Base-by-base conservation (phyloP, 306 rosid genomes). In the Heteromeles arbutifolia region DNA sequence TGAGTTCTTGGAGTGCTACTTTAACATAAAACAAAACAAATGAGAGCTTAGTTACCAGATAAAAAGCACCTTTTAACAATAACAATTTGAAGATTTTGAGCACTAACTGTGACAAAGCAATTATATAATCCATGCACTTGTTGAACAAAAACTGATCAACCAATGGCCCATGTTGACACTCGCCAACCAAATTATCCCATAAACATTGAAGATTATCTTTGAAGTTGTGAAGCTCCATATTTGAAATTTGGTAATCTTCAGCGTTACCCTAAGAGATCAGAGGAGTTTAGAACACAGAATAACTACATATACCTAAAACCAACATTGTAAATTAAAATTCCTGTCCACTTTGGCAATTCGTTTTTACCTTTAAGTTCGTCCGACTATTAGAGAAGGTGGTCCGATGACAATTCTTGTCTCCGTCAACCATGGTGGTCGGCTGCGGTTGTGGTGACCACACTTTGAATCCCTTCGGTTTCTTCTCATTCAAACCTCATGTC, bases 41-140 rank as follows among this genome's bases (percentile, higher is more conserved):
- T 26, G 22, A 74, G 17, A 57, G 41, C 25, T 39, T 26, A 84
- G 86, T 79, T 67, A 74, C 11, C 28, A 73, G 22, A 37, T 69
- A 56, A 44, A 44, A 53, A n/a, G 45, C 63, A 77, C 31, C 53
- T 41, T 53, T 74, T 63, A 43, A 48, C 70, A 53, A 56, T n/a
- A 80, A 21, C 77, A 84, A 72, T 78, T 76, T 43, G 17, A 44
- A 59, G 45, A 44, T 39, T 41, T 50, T 75, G 54, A 12, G 67
- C 66, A 86, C 98, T 84, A 58, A 95, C 98, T 96, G 90, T 78
- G 98, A 95, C 69, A 95, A 78, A 70, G 97, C 97, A 78, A 92
- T 92, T 79, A 95, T 86, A 80, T 90, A 95, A 85, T 92, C 98
- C 98, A 95, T 89, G 86, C 97, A 95, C 88, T 95, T 95, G 89